These are phyloP conservation scores for Colletotrichum falcatum DNA, from an alignment of 2,329 filamentous ascomycete genomes.

Conservation along the genomic window DNA sequence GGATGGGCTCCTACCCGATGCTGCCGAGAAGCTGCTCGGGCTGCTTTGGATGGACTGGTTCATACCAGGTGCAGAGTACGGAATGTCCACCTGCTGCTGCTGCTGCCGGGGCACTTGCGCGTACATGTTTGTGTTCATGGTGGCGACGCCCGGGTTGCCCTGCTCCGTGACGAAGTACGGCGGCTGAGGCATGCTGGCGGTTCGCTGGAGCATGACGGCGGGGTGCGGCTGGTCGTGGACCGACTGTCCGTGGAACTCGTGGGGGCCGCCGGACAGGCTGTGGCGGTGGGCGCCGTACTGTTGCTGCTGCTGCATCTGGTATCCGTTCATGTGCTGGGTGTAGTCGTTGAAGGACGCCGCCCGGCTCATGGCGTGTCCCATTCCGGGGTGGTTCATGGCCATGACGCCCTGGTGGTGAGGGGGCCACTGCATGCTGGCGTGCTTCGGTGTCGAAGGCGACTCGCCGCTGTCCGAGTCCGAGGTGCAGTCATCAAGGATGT, in stretches of 20 bases:
- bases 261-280: conserved; percentile 57
- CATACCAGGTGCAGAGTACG: conserved; percentile 62
- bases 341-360: conserved; percentile 68
- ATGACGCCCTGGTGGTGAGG: conserved; percentile 53
- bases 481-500: conserved; percentile 64
- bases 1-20: conserved; percentile 65
- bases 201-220: conserved; percentile 61
- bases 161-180: conserved; percentile 71
- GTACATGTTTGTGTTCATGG: conserved; percentile 69
- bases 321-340: conserved; percentile 61
- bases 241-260: conserved; percentile 58
- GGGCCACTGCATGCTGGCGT: conserved; percentile 65
- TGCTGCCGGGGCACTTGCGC: conserved; percentile 60
- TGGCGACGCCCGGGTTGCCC: conserved; percentile 71
- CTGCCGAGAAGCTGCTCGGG: conserved; percentile 68
- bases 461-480: conserved; percentile 70
- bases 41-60: conserved; percentile 68
- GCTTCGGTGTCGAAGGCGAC: conserved; percentile 69
- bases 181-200: conserved; percentile 59
- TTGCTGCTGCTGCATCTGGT: conserved; percentile 57
- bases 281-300: conserved; percentile 59
- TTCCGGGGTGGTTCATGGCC: conserved; percentile 52
- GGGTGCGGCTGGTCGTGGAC: conserved; percentile 59
- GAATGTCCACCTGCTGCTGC: conserved; percentile 58
- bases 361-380: conserved; percentile 59